phyloP scores from a whole-genome alignment of 208 protist genomes.

The Trypanosomatidae sp. region DNA sequence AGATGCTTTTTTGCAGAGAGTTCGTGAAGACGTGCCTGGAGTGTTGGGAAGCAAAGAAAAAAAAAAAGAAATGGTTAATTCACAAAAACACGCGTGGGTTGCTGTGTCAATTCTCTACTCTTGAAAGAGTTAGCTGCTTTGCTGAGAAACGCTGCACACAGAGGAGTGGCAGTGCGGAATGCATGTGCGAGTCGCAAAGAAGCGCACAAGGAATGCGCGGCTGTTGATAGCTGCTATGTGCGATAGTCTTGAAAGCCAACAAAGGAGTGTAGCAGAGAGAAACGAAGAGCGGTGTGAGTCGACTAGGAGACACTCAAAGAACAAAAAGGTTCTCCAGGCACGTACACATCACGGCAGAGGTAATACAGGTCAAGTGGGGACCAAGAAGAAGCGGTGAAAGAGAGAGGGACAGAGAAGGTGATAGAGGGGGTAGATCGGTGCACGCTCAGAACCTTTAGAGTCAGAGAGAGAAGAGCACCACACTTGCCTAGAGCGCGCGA shows the following conservation, averaged over 20 bases:
- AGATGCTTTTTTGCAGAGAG: neutral
- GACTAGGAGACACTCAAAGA: neutral
- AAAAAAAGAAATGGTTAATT: neutral
- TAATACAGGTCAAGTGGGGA: neutral
- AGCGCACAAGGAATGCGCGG: neutral
- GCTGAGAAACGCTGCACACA: too few relatives aligned
- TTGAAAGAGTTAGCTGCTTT: neutral
- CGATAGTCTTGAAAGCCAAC: constrained; percentile 1
- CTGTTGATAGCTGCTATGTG: neutral
- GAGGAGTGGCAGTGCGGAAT: neutral
- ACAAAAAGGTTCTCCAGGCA: neutral
- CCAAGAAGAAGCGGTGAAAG: neutral
- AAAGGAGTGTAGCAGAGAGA: neutral
- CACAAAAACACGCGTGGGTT: neutral
- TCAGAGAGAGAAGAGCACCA: neutral
- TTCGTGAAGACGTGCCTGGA: neutral
- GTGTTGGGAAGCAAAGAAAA: neutral
- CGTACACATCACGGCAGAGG: neutral
- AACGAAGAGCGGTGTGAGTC: neutral
- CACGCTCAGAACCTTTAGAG: neutral
- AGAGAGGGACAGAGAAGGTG: neutral
- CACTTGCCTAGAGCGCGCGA: neutral
- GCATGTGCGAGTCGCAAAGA: neutral
- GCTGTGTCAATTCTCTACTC: neutral
- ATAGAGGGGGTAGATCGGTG: neutral